Conservation (phyloP, 768 basidiomycete genomes). For the Butyriboletus loyo region DNA sequence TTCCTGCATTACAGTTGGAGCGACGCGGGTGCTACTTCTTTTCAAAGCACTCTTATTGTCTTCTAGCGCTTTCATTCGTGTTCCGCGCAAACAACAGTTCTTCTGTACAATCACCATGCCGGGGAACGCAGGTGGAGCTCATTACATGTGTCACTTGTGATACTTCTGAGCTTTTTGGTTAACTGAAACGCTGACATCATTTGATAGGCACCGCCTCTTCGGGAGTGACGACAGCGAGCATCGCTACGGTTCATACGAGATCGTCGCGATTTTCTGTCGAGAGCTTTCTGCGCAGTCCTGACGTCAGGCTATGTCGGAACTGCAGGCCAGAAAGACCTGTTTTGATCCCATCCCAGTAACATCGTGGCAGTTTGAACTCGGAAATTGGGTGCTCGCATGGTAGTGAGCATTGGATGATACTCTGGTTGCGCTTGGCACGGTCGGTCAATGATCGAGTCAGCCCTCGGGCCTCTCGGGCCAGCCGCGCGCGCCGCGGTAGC, state of each 20-base stretch:
- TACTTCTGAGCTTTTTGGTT: conserved; percentile 13
- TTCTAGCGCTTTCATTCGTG: conserved; percentile 12
- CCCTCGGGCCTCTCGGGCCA: too few relatives aligned
- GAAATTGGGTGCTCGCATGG: neutral
- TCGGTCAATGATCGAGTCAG: neutral
- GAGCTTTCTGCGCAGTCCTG: conserved; percentile 23
- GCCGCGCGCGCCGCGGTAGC: conserved; percentile 2
- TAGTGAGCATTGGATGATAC: neutral
- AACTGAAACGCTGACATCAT: conserved; percentile 24
- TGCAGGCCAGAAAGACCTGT: neutral
- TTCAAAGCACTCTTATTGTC: neutral
- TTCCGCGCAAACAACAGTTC: neutral
- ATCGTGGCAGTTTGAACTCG: neutral
- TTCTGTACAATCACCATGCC: conserved; percentile 3
- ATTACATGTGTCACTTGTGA: conserved; percentile 6
- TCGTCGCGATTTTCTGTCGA: conserved; percentile 9
- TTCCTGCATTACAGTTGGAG: neutral
- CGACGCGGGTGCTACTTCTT: conserved; percentile 3
- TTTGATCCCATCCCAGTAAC: neutral
- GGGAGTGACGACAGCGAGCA: conserved; percentile 7
- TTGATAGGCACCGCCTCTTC: conserved; percentile 17
- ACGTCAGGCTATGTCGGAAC: conserved; percentile 20
- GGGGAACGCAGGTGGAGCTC: conserved; percentile 16
- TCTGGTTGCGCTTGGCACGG: neutral
- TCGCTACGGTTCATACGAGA: conserved; percentile 1